Evolutionary conservation across 2,329 filamentous ascomycete genomes (phyloP), one percentile per base, ranked within the genome.

Genomic region (Claviceps purpurea): DNA sequence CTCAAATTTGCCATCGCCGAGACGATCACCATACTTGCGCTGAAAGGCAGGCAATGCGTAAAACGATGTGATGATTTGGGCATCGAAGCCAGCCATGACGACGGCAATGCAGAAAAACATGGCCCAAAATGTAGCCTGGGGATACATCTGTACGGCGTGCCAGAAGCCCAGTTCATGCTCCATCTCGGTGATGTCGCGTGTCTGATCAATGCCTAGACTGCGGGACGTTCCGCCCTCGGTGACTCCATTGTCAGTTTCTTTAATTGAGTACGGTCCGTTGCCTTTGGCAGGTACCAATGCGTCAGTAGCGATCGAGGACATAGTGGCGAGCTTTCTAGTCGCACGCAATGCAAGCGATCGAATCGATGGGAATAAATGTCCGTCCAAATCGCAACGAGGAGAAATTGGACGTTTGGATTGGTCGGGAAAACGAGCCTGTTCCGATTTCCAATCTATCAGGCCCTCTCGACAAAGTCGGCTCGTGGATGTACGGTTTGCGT

Each of bases 111-210:
- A 62, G 47, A 64, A 58, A 44, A 62, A 57, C 54, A 64, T 57
- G 50, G 61, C 57, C 62, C 62, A 64, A 45, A 59, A 59, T 37
- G 62, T 61, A 6, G 61, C 62, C 47, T 61, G 58, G 18, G 57
- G 56, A 42, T 62, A 94, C 51, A 59, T 57, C 18, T 49, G 47
- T 20, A 62, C 48, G 18, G 59, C 60, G 8, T 74, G 56, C 57
- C 59, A 59, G 53, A 60, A 60, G 37, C 58, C 56, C 20, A 61
- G 56, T 30, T 61, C 65, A 41, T 61, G 59, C 48, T 61, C 59
- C 2, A 55, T 56, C 49, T 56, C 55, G 22, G 58, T 60, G 4
- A 56, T 55, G 40, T 58, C 56, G 46, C 56, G 59, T 7, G 59
- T 60, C n/a, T 58, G 51, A 13, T 58, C 55, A 24, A 59, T 58